Base-by-base conservation (phyloP, 2,329 filamentous ascomycete genomes). In the Nemania sp. region DNA sequence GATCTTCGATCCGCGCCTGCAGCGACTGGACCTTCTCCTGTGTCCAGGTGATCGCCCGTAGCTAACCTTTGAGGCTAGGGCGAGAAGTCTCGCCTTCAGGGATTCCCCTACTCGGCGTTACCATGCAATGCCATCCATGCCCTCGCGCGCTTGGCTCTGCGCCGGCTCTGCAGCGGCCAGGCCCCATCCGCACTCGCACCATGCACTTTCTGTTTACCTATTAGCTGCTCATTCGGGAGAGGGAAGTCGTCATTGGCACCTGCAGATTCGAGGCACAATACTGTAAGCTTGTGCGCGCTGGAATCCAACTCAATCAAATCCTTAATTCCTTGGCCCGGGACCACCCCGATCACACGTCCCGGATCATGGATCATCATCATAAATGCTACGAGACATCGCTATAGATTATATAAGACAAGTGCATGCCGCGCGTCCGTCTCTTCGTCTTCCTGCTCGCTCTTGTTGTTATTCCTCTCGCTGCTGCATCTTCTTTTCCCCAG, bases 11-110 rank as follows among this genome's bases (percentile, higher is more conserved):
- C 59, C 18, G 60, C 43, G 59, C 60, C 7, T 35, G 54, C 63
- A 65, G 60, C 51, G 13, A 35, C 29, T 34, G 46, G 15, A 21
- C 13, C 32, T 49, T 17, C 47, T 43, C 15, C 53, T 48, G 39
- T 56, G 57, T 52, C 54, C 63, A 65, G 54, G 55, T 65, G 64
- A 66, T 66, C 64, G 54, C 45, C 45, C 58, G 25, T 50, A 54
- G 57, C 60, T 63, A 60, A 56, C 57, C 35, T 56, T 65, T 58
- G 60, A 65, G 54, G 54, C 57, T 63, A 65, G n/a, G n/a, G 53
- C 51, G 29, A 57, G 54, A n/a, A n/a, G n/a, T n/a, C n/a, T n/a
- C n/a, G n/a, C 54, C 39, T 61, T 59, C 61, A 64, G 47, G 60
- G 60, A 61, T 60, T 58, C 53, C 56, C 53, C 53, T 60, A 56